Evolutionary conservation across 257 asterid species (phyloP), one percentile per base, ranked within the genome.

Genomic region (Penstemon eatonii): DNA sequence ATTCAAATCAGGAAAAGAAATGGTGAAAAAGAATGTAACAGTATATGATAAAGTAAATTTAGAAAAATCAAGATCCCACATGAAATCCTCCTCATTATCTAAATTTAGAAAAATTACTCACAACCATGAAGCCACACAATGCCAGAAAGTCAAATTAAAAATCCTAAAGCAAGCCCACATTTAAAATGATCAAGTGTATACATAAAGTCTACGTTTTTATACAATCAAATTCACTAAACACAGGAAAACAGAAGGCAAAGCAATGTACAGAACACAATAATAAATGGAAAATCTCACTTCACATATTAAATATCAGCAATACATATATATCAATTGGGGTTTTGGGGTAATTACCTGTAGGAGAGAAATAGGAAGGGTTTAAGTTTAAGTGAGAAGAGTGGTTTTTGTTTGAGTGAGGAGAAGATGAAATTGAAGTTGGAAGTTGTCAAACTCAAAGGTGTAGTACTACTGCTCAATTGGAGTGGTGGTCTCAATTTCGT

Each of bases 331-430:
- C 3, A 7, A 41, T 5, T 0, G 50, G 36, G 43, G 40, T 13
- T 64, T 4, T 42, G 5, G 11, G 43, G 50, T n/a, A 65, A 66
- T 43, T 74, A 81, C 85, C 85, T 77, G 59, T 51, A 67, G 66
- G 75, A 74, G 72, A 68, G 53, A 47, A 46, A 41, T 44, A 25
- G 10, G n/a, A 56, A 9, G 61, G 65, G 70, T 5, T 70, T 5
- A 25, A 66, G 67, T 5, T 70, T 5, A 25, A 66, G 19, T 12
- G 70, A 61, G 66, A 63, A 43, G 39, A 59, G 66, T 37, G 64
- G 56, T 10, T 68, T 60, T 40, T 8, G 5, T 54, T 70, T 50
- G 51, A 47, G 51, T 44, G 8, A 36, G 10, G 13, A 47, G 75
- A 57, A 59, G 53, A n/a, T 49, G 80, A 12, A 41, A 52, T 8